Evolutionary conservation across 768 basidiomycete species (phyloP), one percentile per base, ranked within the genome.

Genomic region (Pholiota conissans): DNA sequence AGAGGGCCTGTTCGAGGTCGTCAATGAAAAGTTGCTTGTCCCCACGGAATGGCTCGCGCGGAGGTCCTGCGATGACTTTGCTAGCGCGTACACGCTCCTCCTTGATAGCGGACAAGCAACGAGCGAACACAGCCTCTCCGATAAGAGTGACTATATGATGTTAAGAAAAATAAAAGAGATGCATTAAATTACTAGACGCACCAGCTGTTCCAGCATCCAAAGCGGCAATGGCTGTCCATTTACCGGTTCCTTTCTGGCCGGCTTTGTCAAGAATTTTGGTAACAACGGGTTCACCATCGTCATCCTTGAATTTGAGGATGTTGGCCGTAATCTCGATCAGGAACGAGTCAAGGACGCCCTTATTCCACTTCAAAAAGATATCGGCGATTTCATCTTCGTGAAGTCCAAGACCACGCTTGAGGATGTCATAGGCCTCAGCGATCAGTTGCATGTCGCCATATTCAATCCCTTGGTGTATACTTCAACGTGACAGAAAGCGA

Each of bases 401-500:
- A 56, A 96, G 81, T 62, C 89, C 93, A 66, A 98, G 89, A 60
- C 96, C 96, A 65, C 94, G 91, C 82, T 93, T 94, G 71, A 99
- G 87, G 76, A 99, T 97, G 72, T 98, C 96, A 74, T 99, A 99
- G 5, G 93, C 95, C 77, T 99, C 97, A 60, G 94, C 93, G 64
- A 99, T 98, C 71, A 98, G 81, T 74, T 98, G 96, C 97, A 99
- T 99, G 78, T 99, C 97, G 67, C 93, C 95, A 71, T 98, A 98
- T 75, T 99, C 97, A 74, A 99, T 99, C 80, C 96, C 96, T 95
- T 30, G 39, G 30, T 48, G 48, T 54, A n/a, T 22, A 29, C 45
- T 66, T 46, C 45, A 61, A 49, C 34, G 50, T 57, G 46, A 56
- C 37, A 35, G 13, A 52, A 24, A 29, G 30, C 13, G 13, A 32